Evolutionary conservation across 257 asterid species (phyloP).

Genomic region (Solanum piurae): DNA sequence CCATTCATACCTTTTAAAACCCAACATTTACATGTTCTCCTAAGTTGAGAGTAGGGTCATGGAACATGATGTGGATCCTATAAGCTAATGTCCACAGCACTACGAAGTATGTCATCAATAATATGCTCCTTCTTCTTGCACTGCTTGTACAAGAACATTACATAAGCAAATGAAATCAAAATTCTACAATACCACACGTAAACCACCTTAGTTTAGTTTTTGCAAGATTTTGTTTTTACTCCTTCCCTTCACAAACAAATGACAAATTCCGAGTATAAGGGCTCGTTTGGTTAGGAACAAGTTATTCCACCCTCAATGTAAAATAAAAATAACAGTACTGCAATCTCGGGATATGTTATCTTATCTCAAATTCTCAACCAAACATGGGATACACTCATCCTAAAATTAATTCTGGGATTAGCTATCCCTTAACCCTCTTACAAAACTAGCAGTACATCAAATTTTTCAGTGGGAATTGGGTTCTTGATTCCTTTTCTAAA

Average conservation of each 20-base stretch:
- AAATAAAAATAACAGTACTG: neutral
- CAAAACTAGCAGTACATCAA: neutral
- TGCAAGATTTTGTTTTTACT: neutral
- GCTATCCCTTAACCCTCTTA: neutral
- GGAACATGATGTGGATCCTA: too few relatives aligned
- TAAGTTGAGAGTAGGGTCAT: too few relatives aligned
- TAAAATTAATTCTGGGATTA: too few relatives aligned
- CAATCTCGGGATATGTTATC: neutral
- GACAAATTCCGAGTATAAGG: neutral
- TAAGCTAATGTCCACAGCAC: too few relatives aligned
- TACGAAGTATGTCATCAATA: too few relatives aligned
- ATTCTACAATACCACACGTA: neutral
- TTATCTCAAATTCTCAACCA: neutral
- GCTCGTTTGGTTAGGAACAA: neutral
- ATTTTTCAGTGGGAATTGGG: neutral
- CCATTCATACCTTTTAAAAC: too few relatives aligned
- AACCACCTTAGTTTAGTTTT: neutral
- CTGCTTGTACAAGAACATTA: too few relatives aligned
- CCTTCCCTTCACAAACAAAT: neutral
- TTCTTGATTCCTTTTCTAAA: neutral
- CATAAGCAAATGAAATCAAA: neutral
- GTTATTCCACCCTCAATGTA: neutral
- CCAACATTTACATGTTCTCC: too few relatives aligned
- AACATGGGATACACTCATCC: neutral
- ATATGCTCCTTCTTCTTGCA: too few relatives aligned